phyloP scores from a whole-genome alignment of 192 early-diverging fungal genomes.

The Helicostylum pulchrum region DNA sequence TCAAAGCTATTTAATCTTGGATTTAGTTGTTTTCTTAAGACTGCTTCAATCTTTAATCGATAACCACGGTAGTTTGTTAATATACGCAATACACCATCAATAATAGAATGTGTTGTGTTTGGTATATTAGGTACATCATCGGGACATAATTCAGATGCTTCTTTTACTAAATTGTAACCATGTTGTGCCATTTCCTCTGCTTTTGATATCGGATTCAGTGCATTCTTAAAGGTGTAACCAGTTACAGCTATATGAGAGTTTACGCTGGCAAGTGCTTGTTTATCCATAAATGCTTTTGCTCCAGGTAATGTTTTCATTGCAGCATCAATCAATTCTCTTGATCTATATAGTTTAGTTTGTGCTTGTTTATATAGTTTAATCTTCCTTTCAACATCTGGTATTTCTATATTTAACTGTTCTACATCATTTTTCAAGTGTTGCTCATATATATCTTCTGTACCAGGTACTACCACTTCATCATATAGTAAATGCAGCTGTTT shows the following conservation, averaged over 20 bases:
- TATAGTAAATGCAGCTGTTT: conserved; percentile 19
- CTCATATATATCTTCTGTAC: conserved; percentile 15
- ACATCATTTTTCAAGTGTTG: conserved; percentile 29
- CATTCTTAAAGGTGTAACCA: background rate
- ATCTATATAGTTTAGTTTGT: conserved; percentile 24
- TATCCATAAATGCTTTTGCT: conserved; percentile 27
- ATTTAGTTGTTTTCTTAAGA: conserved; percentile 25
- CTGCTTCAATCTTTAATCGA: conserved; percentile 26
- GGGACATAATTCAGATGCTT: conserved; percentile 17
- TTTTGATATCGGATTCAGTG: background rate
- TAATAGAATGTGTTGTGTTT: background rate
- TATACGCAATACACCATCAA: conserved; percentile 15
- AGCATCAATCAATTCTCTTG: conserved; percentile 29
- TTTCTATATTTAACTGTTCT: conserved; percentile 10
- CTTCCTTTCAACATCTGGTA: conserved; percentile 25
- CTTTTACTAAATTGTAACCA: conserved; percentile 10
- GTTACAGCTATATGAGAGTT: background rate
- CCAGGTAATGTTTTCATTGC: conserved; percentile 34
- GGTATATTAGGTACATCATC: conserved; percentile 29
- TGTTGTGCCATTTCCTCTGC: conserved; percentile 16
- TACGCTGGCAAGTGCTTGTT: conserved; percentile 16
- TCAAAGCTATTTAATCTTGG: conserved; percentile 27
- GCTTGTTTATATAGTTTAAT: conserved; percentile 15
- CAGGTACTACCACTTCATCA: conserved; percentile 20
- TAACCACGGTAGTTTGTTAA: conserved; percentile 32